Percentiles rank a stretch among this genome's conserved stretches.
Conservation (phyloP, 192 early-diverging fungal genomes). For the Tieghemiomyces parasiticus region DNA sequence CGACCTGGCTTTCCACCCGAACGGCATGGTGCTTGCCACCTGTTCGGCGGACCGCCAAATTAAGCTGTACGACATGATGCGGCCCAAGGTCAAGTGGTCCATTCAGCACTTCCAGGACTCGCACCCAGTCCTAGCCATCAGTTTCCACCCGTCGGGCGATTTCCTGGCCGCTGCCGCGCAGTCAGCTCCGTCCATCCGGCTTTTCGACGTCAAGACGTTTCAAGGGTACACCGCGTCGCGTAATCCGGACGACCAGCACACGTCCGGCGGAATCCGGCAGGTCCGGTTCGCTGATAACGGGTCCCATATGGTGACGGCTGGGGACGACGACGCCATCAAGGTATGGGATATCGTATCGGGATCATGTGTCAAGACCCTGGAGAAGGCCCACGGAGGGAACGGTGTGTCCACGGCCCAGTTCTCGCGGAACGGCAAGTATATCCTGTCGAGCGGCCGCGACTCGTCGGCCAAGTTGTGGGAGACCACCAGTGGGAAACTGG, state of each 20-base stretch:
- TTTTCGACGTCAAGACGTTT: conserved; percentile 74
- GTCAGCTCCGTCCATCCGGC: conserved; percentile 51
- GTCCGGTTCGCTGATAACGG: conserved; percentile 61
- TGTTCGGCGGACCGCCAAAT: conserved; percentile 74
- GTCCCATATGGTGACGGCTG: conserved; percentile 54
- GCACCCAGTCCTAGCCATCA: conserved; percentile 58
- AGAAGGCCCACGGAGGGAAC: conserved; percentile 58
- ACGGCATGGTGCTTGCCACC: conserved; percentile 75
- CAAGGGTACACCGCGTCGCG: conserved; percentile 60
- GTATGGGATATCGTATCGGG: conserved; percentile 74
- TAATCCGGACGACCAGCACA: conserved; percentile 22
- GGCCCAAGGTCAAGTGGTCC: conserved; percentile 60
- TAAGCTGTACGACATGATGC: conserved; percentile 82
- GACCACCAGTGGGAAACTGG: conserved; percentile 45
- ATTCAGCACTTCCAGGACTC: conserved; percentile 78
- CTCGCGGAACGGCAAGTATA: conserved; percentile 55
- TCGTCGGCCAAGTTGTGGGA: conserved; percentile 72
- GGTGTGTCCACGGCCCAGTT: conserved; percentile 58
- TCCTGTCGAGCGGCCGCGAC: conserved; percentile 70
- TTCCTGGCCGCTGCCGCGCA: conserved; percentile 68
- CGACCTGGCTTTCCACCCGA: conserved; percentile 82
- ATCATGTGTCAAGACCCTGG: conserved; percentile 57
- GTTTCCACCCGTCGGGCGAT: conserved; percentile 90
- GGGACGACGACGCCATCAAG: conserved; percentile 72
- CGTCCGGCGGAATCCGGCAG: conserved; percentile 31